Evolutionary conservation across 345 rosid genomes (phyloP), one percentile per base, ranked within the genome.

Genomic region (Syzygium oleosum): DNA sequence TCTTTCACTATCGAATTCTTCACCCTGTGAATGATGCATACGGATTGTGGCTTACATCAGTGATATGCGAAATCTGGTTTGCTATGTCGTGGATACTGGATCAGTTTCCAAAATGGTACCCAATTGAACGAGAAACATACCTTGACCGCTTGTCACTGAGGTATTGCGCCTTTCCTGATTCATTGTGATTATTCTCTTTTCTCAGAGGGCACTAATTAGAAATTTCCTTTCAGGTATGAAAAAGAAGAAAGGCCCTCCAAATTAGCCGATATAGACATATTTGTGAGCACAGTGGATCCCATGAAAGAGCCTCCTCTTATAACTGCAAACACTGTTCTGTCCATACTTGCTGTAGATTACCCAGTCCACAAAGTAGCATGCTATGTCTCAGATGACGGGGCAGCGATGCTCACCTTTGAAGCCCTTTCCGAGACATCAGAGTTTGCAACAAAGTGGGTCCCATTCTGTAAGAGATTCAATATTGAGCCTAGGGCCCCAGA

Each of bases 401-500:
- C 99, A 77, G 99, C 99, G 29, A 97, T 97, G 99, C 98, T 96
- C 16, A 96, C 99, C 38, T 96, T 97, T 59, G 99, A 97, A 93
- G 98, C 99, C 80, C 94, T 97, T 14, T 97, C 98, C 7, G 99
- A 97, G 90, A 96, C 99, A 58, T 95, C 99, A 1, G 96, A 97
- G 85, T 96, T 97, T 86, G 98, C 99, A 16, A 94, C 95, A 85
- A 97, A 94, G 88, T 97, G 99, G 99, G 98, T 97, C 84, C 99
- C 99, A 14, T 97, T 97, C 90, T 96, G 98, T 91, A 96, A 95
- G 95, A 95, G 90, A 88, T 95, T 90, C 89, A 89, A 16, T 86
- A 95, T 97, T 61, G 99, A 97, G 86, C 99, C 99, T 12, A 94
- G 99, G 12, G 99, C 99, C 85, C 99, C 99, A 12, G 99, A 97